These are phyloP conservation scores for Flaveria robusta DNA, from an alignment of 129 eudicot genomes.

Conservation along the genomic window DNA sequence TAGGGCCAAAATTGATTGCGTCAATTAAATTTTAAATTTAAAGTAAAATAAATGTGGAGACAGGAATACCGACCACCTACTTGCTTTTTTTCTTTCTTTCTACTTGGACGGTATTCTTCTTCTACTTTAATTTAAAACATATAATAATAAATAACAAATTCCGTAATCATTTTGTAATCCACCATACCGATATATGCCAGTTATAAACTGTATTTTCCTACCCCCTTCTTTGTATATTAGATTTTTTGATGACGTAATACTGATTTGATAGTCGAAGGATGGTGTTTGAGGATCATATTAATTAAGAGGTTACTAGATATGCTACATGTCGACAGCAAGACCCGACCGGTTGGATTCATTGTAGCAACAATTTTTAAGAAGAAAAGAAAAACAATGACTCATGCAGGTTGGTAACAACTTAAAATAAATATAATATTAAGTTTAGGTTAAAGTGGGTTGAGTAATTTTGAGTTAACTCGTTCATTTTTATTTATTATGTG, in stretches of 20 bases:
- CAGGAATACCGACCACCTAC: conserved; percentile 35
- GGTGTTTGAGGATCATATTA: no score
- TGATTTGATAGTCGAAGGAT: no score
- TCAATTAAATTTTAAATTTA: not conserved
- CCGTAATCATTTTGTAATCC: conserved; percentile 29
- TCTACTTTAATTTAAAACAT: conserved; percentile 4
- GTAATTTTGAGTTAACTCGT: no score
- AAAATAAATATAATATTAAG: no score
- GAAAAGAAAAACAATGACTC: no score
- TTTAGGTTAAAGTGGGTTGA: no score
- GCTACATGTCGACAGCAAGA: no score
- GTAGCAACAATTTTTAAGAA: no score
- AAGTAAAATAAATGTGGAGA: conserved; percentile 28
- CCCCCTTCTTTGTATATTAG: not conserved
- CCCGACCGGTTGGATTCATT: no score
- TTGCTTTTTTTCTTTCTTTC: conserved; percentile 23
- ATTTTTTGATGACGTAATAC: not conserved
- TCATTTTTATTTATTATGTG: no score
- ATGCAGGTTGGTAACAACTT: no score
- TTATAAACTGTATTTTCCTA: conserved; percentile 2
- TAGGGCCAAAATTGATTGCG: conserved; percentile 27
- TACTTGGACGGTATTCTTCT: conserved; percentile 35
- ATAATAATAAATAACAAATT: not conserved
- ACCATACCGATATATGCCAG: conserved; percentile 15
- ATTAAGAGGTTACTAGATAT: no score